Evolutionary conservation across 2,329 filamentous ascomycete genomes (phyloP), one percentile per base, ranked within the genome.

Genomic region (Aspergillus neotritici): DNA sequence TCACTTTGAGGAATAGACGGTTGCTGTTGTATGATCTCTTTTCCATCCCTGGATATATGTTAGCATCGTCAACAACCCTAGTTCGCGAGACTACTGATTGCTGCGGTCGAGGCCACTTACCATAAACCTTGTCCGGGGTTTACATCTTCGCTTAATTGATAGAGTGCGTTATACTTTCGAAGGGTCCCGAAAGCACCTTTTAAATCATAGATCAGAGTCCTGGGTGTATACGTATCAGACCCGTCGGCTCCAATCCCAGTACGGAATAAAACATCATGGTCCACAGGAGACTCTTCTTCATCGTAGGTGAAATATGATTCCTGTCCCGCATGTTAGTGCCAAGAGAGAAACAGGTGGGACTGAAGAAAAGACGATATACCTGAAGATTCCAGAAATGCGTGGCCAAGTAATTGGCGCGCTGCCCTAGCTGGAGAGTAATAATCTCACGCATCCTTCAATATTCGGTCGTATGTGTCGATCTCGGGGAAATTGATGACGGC

Each of bases 301-400:
- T 74, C 75, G 60, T 96, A 97, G 11, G 90, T 96, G 62, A 97
- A 97, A 68, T 98, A 98, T 1, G 91, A 95, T 74, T 98, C 93
- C 86, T 95, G 50, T 30, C 21, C n/a, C 13, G 3, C 11, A 25
- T 3, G 6, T 34, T 42, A 35, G 30, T 28, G 16, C 11, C 16
- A 14, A 9, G 11, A 48, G 40, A 39, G 44, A 40, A 45, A 40
- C 35, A 11, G 4, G 14, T n/a, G 12, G 28, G 38, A 17, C 10
- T 29, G 9, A n/a, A 8, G n/a, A 15, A n/a, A 21, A 39, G n/a
- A 39, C 3, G n/a, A 14, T 53, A 31, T 65, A 87, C 87, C 74
- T 95, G 91, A 5, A 86, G 76, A 59, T 98, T 98, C 93, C 93
- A 98, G 66, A 96, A 98, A 71, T 98, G 93, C 0, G 90, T 94